These are phyloP conservation scores for Phytophthora pluvialis DNA, from an alignment of 352 stramenopile species.

Conservation along the genomic window DNA sequence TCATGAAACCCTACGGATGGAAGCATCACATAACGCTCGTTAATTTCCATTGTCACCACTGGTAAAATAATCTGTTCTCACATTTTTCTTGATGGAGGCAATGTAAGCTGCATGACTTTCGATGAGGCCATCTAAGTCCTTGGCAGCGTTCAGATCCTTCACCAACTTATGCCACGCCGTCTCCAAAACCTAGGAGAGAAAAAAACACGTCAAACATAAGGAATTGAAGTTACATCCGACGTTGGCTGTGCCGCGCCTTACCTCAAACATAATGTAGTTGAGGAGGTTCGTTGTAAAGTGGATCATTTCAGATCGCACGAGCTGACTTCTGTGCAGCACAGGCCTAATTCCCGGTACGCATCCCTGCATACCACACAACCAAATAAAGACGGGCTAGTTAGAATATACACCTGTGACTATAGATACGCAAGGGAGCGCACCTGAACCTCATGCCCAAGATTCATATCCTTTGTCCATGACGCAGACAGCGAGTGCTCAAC, in stretches of 20 bases:
- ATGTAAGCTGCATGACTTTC: constrained; percentile 96
- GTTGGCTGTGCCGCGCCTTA: constrained; percentile 10
- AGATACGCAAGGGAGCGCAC: constrained; percentile 31
- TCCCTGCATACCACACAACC: constrained; percentile 42
- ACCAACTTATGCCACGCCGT: constrained; percentile 95
- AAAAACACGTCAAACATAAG: constrained; percentile 1
- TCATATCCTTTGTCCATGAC: constrained; percentile 98
- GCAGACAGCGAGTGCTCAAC: constrained; percentile 93
- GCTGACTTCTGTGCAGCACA: constrained; percentile 93
- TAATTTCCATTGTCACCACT: background rate
- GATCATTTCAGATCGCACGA: constrained; percentile 97
- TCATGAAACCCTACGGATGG: constrained; percentile 77
- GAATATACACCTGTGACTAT: background rate
- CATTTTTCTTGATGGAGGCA: constrained; percentile 87
- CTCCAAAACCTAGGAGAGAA: constrained; percentile 78
- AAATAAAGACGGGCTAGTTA: constrained; percentile 5
- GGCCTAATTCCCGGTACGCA: constrained; percentile 58
- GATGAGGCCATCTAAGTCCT: constrained; percentile 96
- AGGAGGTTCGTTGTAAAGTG: constrained; percentile 98
- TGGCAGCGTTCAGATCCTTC: constrained; percentile 88
- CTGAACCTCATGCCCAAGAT: constrained; percentile 93
- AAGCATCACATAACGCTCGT: constrained; percentile 6
- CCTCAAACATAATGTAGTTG: constrained; percentile 99
- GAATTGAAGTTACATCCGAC: background rate
- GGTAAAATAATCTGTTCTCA: constrained; percentile 28